phyloP scores from a whole-genome alignment of 2,329 filamentous ascomycete genomes.

The Penicillium sp. region DNA sequence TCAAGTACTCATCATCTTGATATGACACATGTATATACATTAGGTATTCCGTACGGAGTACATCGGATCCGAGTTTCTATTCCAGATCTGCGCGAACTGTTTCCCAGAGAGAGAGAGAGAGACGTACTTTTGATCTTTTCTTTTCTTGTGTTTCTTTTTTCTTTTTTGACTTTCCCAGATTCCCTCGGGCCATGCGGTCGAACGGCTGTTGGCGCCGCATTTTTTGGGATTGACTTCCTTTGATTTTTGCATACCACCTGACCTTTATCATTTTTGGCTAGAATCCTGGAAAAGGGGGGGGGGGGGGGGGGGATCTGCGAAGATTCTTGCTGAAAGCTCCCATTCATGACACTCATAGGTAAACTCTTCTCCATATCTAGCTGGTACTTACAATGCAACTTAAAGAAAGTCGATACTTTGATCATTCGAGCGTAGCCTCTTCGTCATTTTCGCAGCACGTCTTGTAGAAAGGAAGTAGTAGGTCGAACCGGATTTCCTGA shows the following conservation, averaged over 20 bases:
- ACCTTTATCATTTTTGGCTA: background rate
- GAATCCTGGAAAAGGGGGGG: background rate
- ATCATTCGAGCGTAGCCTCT: too few species aligned
- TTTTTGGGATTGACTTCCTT: background rate
- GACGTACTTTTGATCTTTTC: slow-evolving; percentile 5
- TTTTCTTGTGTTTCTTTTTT: too few species aligned
- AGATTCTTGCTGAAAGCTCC: background rate
- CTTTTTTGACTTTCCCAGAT: background rate
- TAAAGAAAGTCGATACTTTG: too few species aligned
- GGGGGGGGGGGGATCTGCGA: slow-evolving; percentile 1
- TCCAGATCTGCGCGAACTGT: slow-evolving; percentile 7
- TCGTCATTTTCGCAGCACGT: too few species aligned
- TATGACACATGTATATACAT: background rate
- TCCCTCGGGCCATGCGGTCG: background rate
- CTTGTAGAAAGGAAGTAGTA: too few species aligned
- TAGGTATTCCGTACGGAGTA: too few species aligned
- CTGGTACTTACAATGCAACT: slow-evolving; percentile 4
- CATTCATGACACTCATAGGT: background rate
- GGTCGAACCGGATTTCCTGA: too few species aligned
- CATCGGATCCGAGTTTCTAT: background rate
- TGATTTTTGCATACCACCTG: slow-evolving; percentile 7
- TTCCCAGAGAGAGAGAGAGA: background rate
- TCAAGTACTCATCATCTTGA: background rate
- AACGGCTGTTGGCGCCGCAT: background rate
- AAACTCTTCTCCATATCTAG: background rate